Base-by-base conservation (phyloP, 441 rosid species). In the Mallotus japonicus region DNA sequence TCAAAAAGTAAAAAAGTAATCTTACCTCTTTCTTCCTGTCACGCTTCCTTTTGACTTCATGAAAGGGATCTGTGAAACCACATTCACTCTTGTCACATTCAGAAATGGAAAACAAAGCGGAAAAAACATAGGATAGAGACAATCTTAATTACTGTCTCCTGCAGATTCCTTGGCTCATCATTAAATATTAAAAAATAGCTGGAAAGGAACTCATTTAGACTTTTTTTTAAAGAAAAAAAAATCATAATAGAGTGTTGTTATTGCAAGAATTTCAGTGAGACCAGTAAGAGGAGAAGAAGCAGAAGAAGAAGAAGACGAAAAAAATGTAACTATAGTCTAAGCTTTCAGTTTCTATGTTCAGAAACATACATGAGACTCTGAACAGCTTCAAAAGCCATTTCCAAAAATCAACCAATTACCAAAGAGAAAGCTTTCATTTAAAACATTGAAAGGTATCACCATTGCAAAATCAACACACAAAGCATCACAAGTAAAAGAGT, bases 31-130 rank as follows among this genome's bases (percentile, higher is more conserved):
- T 93, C 69, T 78, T 90, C 80, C 81, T 84, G 74, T 88, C 97
- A 22, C 96, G 95, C 75, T 85, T 93, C 59, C 92, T 89, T 82
- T 83, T 92, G 68, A 93, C 98, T 86, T 89, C 97, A 67, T 77
- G 96, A 81, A 93, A 93, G 74, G 97, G 76, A 86, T 86, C 98
- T 93, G 89, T 73, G 64, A 64, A 81, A 70, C 75, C 67, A 79
- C 34, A 68, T 15, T 58, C n/a, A 79, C 28, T 76, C 50, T 62
- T 11, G 40, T 77, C 67, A 77, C 66, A 58, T 40, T 56, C 19
- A 55, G 70, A 50, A 68, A 53, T 5, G 10, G 57, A 49, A 60
- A 40, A 65, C 13, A 15, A 60, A 66, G 55, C 15, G 14, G 65
- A 28, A 59, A 11, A 22, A 61, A 8, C 37, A 71, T 19, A 46